Base-by-base conservation (phyloP, 2,329 filamentous ascomycete species). In the Hymenoscyphus albidus region DNA sequence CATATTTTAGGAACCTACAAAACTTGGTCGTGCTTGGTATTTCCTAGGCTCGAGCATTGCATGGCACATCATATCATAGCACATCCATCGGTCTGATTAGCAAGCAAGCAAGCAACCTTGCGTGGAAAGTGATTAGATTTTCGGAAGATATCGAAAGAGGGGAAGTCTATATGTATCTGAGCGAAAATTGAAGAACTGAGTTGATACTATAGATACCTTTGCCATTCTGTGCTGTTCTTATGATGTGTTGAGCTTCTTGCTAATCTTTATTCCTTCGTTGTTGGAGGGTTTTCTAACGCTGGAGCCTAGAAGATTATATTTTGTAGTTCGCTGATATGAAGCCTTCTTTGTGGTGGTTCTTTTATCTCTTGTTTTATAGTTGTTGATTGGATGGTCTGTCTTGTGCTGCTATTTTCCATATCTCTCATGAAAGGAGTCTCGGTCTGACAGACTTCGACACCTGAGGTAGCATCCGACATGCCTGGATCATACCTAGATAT, bases 1-100 rank as follows among this genome's bases (percentile, higher is more conserved):
- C 48, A 54, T 54, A 54, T 7, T 54, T 27, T 27, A 27, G 27
- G 27, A 27, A 27, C 27, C 27, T 18, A n/a, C 22, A 54, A 54
- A 54, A 54, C 22, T 13, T 18, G 13, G 48, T 22, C 13, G 48
- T 9, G 27, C 27, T 27, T 27, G 48, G 18, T 5, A 13, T 14
- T 54, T 54, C 18, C 13, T 54, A 54, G 48, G 48, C 12, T 54
- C 22, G 48, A 54, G 48, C n/a, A 54, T 54, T 54, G 48, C 48
- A 27, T 27, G 27, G 27, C 27, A 27, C 2, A 27, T 27, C 27
- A 27, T 27, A 27, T 1, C 27, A 27, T 3, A 3, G 1, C 27
- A 54, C 18, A 54, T 54, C 18, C 22, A 54, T 54, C 48, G 18
- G 48, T 54, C 22, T 27, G 48, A 54, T 54, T 54, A 54, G 48